Base-by-base conservation (phyloP, 192 early-diverging fungal species). In the Podila minutissima region DNA sequence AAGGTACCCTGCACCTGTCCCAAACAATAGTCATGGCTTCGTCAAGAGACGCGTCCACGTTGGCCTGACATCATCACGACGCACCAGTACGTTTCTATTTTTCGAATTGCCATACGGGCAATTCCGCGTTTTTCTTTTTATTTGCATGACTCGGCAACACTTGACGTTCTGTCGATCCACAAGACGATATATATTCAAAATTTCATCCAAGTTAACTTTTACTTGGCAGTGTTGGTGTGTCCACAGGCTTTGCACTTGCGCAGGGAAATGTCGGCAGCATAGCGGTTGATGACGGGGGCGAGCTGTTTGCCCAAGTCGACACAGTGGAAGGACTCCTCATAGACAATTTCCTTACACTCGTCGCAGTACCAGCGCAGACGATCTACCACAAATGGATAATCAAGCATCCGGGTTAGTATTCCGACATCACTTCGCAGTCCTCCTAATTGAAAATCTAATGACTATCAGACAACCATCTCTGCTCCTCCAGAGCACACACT, bases 281-380 rank as follows among this genome's bases (percentile, higher is more conserved):
- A 99, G 67, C 88, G 86, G 63, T 98, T 89, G 82, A 99, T 97
- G 9, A 99, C 90, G 33, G 97, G 97, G 51, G 94, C 95, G 59
- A 99, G 76, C 71, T 99, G 97, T 35, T 83, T 87, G 19, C 96
- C 96, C 58, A 99, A 88, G 76, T 98, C 93, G 24, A 86, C 86
- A 79, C 97, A 98, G 74, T 96, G 86, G 86, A 99, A 99, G 48
- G 89, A 86, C 74, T 94, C 95, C 77, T 97, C 89, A 84, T 97
- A 94, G 1, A 99, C 93, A 57, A 98, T 89, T 32, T 83, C 78
- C 46, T 86, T 85, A 83, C 98, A 99, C 35, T 83, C 32, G 66
- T 94, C 89, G 83, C 98, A 99, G 86, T 99, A 99, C 98, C 98
- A 99, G 69, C 95, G 87, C 75, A 99, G 82, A 0, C 87, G 84